A percentile compares a stretch with the other conserved stretches of the same genome.
These are phyloP conservation scores for Oryza brachyantha DNA, from an alignment of 176 grass and related monocot genomes.

Conservation along the genomic window DNA sequence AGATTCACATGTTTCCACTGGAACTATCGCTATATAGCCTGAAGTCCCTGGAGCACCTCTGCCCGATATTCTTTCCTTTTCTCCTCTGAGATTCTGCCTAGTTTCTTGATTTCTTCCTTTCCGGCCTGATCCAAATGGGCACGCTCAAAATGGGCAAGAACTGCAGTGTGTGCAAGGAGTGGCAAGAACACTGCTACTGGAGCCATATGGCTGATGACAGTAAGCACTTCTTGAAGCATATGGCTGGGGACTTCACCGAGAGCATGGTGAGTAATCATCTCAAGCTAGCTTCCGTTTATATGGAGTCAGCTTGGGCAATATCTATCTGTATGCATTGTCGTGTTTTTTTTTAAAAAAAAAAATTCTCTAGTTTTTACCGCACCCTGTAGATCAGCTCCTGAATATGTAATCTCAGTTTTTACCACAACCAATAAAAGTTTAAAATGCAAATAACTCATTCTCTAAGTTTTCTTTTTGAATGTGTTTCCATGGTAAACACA, in stretches of 20 bases:
- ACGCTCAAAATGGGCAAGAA: neutral
- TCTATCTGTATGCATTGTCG: neutral
- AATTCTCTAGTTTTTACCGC: too few relatives aligned
- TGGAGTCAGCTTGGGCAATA: neutral
- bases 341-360: neutral
- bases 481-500: neutral
- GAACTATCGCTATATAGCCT: neutral
- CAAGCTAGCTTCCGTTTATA: neutral
- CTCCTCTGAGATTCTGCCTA: neutral
- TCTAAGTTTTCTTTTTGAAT: neutral
- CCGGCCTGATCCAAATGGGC: neutral
- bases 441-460: neutral
- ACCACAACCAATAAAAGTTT: neutral
- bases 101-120: neutral
- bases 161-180: conserved; percentile 18
- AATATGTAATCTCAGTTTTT: neutral
- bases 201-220: conserved; percentile 43
- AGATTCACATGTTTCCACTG: neutral
- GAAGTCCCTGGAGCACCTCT: neutral
- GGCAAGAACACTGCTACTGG: conserved; percentile 52
- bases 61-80: neutral
- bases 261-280: conserved; percentile 25
- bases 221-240: conserved; percentile 45
- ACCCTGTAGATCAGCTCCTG: neutral
- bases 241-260: conserved; percentile 39